phyloP scores from a whole-genome alignment of 169 alveolate genomes.

The Perkinsus chesapeaki region DNA sequence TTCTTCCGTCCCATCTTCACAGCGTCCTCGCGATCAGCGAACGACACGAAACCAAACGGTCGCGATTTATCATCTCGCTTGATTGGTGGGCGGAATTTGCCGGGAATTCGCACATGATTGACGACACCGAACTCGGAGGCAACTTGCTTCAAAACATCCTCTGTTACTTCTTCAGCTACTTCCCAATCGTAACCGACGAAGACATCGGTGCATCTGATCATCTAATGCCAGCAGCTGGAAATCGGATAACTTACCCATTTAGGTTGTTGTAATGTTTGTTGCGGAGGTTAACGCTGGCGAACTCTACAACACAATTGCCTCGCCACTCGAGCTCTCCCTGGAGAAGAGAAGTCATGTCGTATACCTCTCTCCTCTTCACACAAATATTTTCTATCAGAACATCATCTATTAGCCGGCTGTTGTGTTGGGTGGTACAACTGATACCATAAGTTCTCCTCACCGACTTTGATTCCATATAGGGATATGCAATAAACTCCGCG shows the following conservation, averaged over 20 bases:
- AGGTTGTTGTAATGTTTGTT: not conserved
- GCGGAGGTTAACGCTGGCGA: not conserved
- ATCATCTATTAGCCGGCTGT: too few species aligned
- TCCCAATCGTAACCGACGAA: not conserved
- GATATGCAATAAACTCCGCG: too few species aligned
- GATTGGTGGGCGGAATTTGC: not conserved
- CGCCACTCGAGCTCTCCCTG: conserved; percentile 1
- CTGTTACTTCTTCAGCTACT: not conserved
- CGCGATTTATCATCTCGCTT: not conserved
- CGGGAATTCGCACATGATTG: not conserved
- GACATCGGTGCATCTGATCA: not conserved
- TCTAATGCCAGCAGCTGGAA: not conserved
- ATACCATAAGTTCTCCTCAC: too few species aligned
- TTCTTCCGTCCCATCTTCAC: not conserved
- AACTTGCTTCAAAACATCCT: not conserved
- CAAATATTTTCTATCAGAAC: too few species aligned
- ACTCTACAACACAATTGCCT: not conserved
- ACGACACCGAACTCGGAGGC: conserved; percentile 3
- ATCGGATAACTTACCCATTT: not conserved
- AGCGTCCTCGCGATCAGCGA: not conserved
- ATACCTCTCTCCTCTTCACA: too few species aligned
- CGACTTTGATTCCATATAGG: too few species aligned
- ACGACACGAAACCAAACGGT: not conserved
- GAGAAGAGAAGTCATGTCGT: not conserved
- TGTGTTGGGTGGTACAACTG: too few species aligned